Evolutionary conservation across 805 yeast species (phyloP), one percentile per base, ranked within the genome.

Genomic region (Lachancea nothofagi): DNA sequence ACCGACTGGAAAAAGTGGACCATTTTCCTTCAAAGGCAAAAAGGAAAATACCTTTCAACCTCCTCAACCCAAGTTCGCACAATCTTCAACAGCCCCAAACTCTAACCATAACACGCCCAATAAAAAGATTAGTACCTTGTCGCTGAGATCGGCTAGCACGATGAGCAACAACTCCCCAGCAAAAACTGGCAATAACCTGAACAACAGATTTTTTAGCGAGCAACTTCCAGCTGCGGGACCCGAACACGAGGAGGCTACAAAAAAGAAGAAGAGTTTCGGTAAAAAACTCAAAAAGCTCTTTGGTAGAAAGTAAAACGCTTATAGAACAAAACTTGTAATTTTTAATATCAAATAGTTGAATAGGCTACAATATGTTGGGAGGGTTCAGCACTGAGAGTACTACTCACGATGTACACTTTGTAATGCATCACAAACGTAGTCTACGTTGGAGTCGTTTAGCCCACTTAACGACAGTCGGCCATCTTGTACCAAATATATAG

Each of bases 401-500:
- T 12, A 23, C 33, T 30, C 22, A 12, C 6, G 9, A 18, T 30
- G 10, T 6, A 42, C 37, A 21, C 31, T 36, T 7, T 18, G 29
- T 39, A 55, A 40, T n/a, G 56, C 50, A 15, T 51, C 50, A 32
- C 57, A 55, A 21, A 57, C 48, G 30, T 80, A 77, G 47, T 80
- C 83, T 42, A 90, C 89, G 60, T 90, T 90, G 41, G 67, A 64
- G 34, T 81, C 77, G 62, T 84, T 87, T 51, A 93, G 72, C 27
- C 97, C 97, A 29, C 95, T 85, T 56, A 90, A 78, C 38, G 95
- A 83, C 60, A 90, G 78, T 59, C 98, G 80, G 27, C 97, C 97
- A 62, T 88, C 93, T 46, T 78, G 73, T 21, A 96, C 87, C 53
- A 93, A 77, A 62, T 90, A 90, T 28, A 90, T 81, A 13, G 85